Conservation (phyloP, 192 early-diverging fungal species). For the Coemansia interrupta region DNA sequence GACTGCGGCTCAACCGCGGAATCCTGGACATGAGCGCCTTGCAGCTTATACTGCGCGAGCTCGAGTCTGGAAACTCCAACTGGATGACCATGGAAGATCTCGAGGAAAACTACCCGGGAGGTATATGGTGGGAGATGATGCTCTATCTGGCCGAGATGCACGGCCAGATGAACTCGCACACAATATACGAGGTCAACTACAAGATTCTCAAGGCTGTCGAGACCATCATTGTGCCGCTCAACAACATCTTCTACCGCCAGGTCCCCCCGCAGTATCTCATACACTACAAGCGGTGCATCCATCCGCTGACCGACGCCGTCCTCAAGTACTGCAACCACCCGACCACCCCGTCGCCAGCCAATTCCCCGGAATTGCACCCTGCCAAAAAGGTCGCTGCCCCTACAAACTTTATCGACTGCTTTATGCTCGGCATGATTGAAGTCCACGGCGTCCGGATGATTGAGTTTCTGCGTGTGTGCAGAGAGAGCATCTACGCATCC, state of each 20-base stretch:
- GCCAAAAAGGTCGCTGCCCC: too few species aligned
- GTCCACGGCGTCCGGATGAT: conserved; percentile 32
- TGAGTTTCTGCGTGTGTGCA: conserved; percentile 27
- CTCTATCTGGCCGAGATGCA: conserved; percentile 39
- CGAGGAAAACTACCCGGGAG: conserved; percentile 31
- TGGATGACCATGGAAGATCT: conserved; percentile 28
- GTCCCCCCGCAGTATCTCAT: conserved; percentile 18
- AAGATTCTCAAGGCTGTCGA: conserved; percentile 41
- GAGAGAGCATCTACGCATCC: conserved; percentile 8
- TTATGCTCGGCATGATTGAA: conserved; percentile 36
- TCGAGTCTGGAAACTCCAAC: conserved; percentile 20
- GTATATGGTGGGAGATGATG: conserved; percentile 42
- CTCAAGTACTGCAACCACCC: conserved; percentile 21
- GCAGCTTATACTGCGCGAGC: conserved; percentile 24
- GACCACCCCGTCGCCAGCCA: not conserved
- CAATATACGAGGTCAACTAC: conserved; percentile 43
- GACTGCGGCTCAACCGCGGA: conserved; percentile 27
- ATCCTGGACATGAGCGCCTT: conserved; percentile 33
- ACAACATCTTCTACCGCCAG: conserved; percentile 27
- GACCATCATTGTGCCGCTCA: conserved; percentile 32
- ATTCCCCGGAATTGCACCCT: not conserved
- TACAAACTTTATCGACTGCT: conserved; percentile 33
- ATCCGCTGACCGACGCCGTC: conserved; percentile 27
- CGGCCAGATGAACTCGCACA: conserved; percentile 19
- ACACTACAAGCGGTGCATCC: conserved; percentile 1